Conservation (phyloP, 2,329 filamentous ascomycete species). For the Xylaria sp. region DNA sequence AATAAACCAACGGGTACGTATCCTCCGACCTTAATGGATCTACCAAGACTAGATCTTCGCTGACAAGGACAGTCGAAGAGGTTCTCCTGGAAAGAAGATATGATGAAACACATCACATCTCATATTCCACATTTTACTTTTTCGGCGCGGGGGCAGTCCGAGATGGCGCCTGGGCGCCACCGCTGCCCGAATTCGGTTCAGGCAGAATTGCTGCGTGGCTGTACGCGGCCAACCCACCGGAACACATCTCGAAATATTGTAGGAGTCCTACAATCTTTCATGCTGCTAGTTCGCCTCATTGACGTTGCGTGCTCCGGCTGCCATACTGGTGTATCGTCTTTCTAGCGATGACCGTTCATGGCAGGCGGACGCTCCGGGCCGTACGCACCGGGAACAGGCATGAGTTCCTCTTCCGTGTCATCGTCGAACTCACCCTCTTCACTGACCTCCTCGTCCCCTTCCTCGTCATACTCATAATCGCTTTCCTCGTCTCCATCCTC, state of each 20-base stretch:
- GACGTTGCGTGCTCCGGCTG: too few relatives aligned
- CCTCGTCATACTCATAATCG: conserved; percentile 67
- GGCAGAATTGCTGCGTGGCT: too few relatives aligned
- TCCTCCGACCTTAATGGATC: not conserved
- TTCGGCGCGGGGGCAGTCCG: not conserved
- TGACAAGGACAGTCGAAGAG: too few relatives aligned
- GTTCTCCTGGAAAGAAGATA: not conserved
- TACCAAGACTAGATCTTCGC: not conserved
- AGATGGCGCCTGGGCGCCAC: too few relatives aligned
- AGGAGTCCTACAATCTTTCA: too few relatives aligned
- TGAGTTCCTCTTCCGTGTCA: conserved; percentile 55
- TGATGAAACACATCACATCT: not conserved
- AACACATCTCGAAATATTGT: conserved; percentile 7
- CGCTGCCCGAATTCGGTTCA: not conserved
- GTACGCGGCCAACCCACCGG: conserved; percentile 8
- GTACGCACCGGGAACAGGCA: conserved; percentile 32
- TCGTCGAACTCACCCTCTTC: conserved; percentile 48
- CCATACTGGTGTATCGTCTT: conserved; percentile 24
- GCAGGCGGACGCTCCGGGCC: conserved; percentile 36
- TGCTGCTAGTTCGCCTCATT: too few relatives aligned
- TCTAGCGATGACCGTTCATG: conserved; percentile 38
- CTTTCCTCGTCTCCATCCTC: conserved; percentile 66
- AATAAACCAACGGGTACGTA: not conserved
- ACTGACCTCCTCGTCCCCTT: conserved; percentile 49
- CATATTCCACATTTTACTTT: not conserved